Percentiles rank a stretch among this genome's conserved stretches.
Evolutionary conservation across 2,329 filamentous ascomycete genomes (phyloP).

Genomic region (Grosmannia huntii): DNA sequence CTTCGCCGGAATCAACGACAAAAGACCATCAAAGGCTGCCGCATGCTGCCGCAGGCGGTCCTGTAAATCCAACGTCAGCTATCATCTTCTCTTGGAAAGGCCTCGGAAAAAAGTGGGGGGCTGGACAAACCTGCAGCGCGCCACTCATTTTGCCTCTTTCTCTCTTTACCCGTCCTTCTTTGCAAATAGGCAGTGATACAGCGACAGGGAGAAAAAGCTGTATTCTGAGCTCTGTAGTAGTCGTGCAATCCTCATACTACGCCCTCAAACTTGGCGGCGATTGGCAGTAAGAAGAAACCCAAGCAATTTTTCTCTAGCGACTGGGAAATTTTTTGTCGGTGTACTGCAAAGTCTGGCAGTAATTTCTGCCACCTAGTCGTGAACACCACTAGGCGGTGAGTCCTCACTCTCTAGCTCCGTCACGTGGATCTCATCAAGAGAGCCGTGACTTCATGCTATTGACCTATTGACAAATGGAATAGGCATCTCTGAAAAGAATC

Average conservation of each 20-base stretch:
- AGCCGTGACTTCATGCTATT: background rate
- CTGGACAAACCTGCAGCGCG: conserved; percentile 11
- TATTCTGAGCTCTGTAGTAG: background rate
- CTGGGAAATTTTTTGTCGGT: conserved; percentile 15
- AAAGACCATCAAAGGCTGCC: conserved; percentile 72
- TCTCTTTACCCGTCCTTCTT: background rate
- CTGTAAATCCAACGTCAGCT: conserved; percentile 18
- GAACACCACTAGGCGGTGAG: background rate
- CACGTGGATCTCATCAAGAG: background rate
- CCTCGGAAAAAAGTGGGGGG: background rate
- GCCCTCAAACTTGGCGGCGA: background rate
- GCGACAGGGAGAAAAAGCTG: background rate
- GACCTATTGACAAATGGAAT: background rate
- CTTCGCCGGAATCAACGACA: conserved; percentile 81
- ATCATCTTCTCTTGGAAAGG: background rate
- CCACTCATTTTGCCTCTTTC: conserved; percentile 5
- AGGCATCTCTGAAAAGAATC: background rate
- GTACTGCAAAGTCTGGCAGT: conserved; percentile 13
- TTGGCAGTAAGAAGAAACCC: background rate
- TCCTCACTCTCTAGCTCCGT: conserved; percentile 17
- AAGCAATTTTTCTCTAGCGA: conserved; percentile 3
- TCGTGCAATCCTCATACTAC: background rate
- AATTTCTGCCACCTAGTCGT: background rate
- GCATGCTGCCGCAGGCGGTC: conserved; percentile 46
- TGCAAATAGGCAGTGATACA: too few relatives aligned